Percentiles rank a stretch among this genome's conserved stretches.
Conservation (phyloP, 352 stramenopile species). For the Phytophthora kernoviae region DNA sequence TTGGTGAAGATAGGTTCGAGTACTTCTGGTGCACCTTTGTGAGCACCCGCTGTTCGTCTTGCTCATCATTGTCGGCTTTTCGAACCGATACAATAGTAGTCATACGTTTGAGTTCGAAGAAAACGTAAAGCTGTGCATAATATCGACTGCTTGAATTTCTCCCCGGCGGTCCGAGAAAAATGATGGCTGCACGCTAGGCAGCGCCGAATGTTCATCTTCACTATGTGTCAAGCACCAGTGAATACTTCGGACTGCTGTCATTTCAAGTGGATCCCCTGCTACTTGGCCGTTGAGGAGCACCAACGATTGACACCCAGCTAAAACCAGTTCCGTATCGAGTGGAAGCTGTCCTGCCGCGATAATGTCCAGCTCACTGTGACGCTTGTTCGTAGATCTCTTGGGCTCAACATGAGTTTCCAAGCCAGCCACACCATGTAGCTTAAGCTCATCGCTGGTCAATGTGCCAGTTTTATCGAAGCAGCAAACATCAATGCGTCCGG, state of each 20-base stretch:
- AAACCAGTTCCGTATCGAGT: slow-evolving; percentile 82
- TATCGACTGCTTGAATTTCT: slow-evolving; percentile 92
- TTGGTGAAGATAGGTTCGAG: slow-evolving; percentile 87
- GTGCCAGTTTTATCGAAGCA: slow-evolving; percentile 99
- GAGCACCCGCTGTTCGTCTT: slow-evolving; percentile 89
- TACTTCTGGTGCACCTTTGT: slow-evolving; percentile 98
- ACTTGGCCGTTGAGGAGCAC: slow-evolving; percentile 96
- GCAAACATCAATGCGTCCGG: slow-evolving; percentile 96
- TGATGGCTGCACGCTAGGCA: slow-evolving; percentile 33
- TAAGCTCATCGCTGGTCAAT: slow-evolving; percentile 97
- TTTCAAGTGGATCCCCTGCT: slow-evolving; percentile 98
- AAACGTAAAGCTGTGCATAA: slow-evolving; percentile 96
- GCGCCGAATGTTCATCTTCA: slow-evolving; percentile 25
- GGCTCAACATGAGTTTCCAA: slow-evolving; percentile 60
- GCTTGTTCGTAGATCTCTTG: slow-evolving; percentile 42
- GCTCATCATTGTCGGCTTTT: slow-evolving; percentile 67
- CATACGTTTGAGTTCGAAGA: slow-evolving; percentile 96
- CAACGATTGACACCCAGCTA: slow-evolving; percentile 96
- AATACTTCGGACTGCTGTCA: slow-evolving; percentile 91
- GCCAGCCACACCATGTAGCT: slow-evolving; percentile 92
- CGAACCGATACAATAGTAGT: slow-evolving; percentile 93
- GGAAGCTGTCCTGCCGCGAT: slow-evolving; percentile 91
- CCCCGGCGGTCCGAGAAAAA: slow-evolving; percentile 36
- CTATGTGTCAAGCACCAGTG: slow-evolving; percentile 73
- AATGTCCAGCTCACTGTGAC: slow-evolving; percentile 69